Conservation (phyloP, 352 stramenopile genomes). For the Globisporangium lucens region DNA sequence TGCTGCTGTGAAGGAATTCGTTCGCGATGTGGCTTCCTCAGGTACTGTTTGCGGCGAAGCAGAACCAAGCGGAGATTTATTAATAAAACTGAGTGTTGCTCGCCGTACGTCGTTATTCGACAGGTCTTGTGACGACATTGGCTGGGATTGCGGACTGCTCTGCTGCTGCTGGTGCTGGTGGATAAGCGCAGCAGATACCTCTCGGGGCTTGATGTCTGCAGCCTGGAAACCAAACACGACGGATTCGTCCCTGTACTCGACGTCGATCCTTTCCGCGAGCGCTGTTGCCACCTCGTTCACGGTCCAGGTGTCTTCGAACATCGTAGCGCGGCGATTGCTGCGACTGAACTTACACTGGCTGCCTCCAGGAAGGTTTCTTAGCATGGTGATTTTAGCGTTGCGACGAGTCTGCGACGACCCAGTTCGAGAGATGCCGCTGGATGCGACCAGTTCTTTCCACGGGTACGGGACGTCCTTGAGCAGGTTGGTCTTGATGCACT, state of each 20-base stretch:
- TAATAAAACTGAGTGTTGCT: neutral
- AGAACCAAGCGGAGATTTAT: neutral
- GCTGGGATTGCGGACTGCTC: neutral
- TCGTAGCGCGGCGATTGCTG: conserved; percentile 1
- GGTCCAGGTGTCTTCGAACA: conserved; percentile 9
- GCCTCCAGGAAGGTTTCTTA: neutral
- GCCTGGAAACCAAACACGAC: conserved; percentile 12
- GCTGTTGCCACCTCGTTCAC: neutral
- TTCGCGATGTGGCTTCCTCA: neutral
- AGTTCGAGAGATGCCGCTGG: neutral
- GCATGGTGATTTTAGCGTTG: neutral
- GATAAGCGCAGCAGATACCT: too few relatives aligned
- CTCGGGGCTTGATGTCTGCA: neutral
- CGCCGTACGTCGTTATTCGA: neutral
- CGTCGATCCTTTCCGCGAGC: conserved; percentile 8
- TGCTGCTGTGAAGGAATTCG: neutral
- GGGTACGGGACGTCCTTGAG: conserved; percentile 11
- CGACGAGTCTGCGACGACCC: neutral
- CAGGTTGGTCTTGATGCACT: conserved; percentile 6
- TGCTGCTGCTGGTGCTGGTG: neutral
- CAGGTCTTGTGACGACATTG: neutral
- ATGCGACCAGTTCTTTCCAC: conserved; percentile 1
- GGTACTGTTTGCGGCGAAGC: neutral
- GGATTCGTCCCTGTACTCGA: neutral
- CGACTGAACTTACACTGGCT: conserved; percentile 2